Base-by-base conservation (phyloP, 352 stramenopile species). In the Pythium coloratum region DNA sequence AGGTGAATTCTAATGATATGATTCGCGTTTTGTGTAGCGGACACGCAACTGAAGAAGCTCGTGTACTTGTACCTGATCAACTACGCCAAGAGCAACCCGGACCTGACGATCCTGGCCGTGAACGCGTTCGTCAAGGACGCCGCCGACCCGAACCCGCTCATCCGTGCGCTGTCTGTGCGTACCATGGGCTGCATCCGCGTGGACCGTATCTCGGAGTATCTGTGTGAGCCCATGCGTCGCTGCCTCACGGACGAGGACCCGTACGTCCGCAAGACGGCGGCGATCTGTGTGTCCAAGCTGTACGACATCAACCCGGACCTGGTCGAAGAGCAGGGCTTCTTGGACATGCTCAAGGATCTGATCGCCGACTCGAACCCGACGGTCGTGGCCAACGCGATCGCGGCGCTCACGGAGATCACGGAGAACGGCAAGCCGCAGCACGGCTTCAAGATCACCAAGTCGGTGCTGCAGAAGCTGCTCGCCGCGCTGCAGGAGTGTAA, bases 31-130 rank as follows among this genome's bases (percentile, higher is more conserved):
- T 32, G 7, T 6, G 30, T 57, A 89, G 90, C 90, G 28, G 98
- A 99, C 73, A 98, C 98, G 70, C 97, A 99, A 75, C 77, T 99
- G 46, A 99, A 99, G 79, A 99, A 99, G 72, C 83, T 99, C 18
- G 97, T 99, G 53, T 99, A 99, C 77, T 75, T 99, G 20, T 99
- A 99, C 76, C 78, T 99, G 44, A 99, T 99, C 79, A 99, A 99
- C 85, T 99, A 99, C 80, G 97, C 98, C 77, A 99, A 99, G 87
- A 98, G 90, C 68, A 98, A 99, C 69, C 97, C 97, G 12, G 98
- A 99, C 66, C 77, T 99, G 55, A 99, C 98, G n/a, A 92, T 99
- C 54, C 80, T 99, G 60, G 97, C 97, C 10, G 97, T 99, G 49
- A 99, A 99, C 80, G 99, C 98, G 9, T 99, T 99, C 75, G 97